These are phyloP conservation scores for Aspergillus puulaauensis DNA, from an alignment of 2,329 filamentous ascomycete genomes.

Conservation along the genomic window DNA sequence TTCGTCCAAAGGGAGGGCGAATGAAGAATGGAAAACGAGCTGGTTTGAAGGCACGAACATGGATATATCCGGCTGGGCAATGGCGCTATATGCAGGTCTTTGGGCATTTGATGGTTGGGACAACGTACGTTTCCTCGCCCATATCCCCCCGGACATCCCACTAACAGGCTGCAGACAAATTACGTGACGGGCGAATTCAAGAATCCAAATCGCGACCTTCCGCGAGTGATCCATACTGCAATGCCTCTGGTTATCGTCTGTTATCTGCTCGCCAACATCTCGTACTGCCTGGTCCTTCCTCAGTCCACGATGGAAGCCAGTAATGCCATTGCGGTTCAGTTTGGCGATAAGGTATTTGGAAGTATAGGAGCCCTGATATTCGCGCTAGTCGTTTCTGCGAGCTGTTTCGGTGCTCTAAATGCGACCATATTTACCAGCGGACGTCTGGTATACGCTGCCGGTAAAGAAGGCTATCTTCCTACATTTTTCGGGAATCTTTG, in stretches of 20 bases:
- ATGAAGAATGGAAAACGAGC: slow-evolving; percentile 79
- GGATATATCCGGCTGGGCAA: slow-evolving; percentile 82
- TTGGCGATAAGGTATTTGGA: slow-evolving; percentile 87
- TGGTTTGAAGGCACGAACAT: slow-evolving; percentile 88
- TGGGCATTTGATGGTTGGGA: slow-evolving; percentile 99
- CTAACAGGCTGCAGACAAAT: slow-evolving; percentile 66
- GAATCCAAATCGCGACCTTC: slow-evolving; percentile 84
- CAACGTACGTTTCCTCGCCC: slow-evolving; percentile 60
- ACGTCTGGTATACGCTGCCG: slow-evolving; percentile 87
- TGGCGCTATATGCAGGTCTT: slow-evolving; percentile 89
- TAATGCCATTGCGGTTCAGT: slow-evolving; percentile 95
- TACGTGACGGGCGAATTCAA: slow-evolving; percentile 97
- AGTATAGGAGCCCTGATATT: slow-evolving; percentile 77
- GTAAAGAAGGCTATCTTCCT: slow-evolving; percentile 92
- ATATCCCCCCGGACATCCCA: background rate
- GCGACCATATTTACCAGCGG: slow-evolving; percentile 91
- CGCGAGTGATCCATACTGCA: slow-evolving; percentile 91
- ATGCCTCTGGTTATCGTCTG: slow-evolving; percentile 90
- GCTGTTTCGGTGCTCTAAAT: slow-evolving; percentile 92
- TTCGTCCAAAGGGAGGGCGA: slow-evolving; percentile 72
- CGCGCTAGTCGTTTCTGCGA: slow-evolving; percentile 84
- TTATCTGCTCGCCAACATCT: slow-evolving; percentile 87
- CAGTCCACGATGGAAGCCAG: slow-evolving; percentile 75
- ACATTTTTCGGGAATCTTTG: slow-evolving; percentile 80
- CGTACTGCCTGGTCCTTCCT: slow-evolving; percentile 93